Conservation (phyloP, 495 filamentous ascomycete species). For the Cercophora sp. region DNA sequence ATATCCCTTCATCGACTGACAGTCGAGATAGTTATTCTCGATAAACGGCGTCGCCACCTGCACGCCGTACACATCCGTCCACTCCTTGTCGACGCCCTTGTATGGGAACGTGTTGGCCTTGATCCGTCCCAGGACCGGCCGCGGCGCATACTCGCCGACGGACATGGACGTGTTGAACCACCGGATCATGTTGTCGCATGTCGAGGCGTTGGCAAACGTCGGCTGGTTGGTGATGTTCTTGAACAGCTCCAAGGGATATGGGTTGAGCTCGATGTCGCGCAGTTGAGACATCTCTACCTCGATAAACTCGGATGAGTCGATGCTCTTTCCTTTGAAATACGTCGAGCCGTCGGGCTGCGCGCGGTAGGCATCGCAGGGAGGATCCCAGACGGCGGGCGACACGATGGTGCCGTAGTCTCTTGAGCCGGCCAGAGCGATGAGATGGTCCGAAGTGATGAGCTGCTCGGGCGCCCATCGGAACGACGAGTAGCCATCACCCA, state of each 20-base stretch:
- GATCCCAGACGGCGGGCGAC: conserved; percentile 33
- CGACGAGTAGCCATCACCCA: conserved; percentile 32
- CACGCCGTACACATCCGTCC: conserved; percentile 32
- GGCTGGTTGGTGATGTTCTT: conserved; percentile 43
- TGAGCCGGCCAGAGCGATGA: conserved; percentile 34
- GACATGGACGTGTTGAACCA: conserved; percentile 39
- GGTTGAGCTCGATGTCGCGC: conserved; percentile 4
- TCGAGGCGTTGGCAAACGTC: conserved; percentile 32
- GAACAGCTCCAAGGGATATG: conserved; percentile 36
- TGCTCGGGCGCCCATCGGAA: conserved; percentile 41
- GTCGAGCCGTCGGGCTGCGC: conserved; percentile 23
- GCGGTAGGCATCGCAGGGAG: conserved; percentile 36
- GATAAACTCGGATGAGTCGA: conserved; percentile 22
- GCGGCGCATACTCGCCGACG: conserved; percentile 25
- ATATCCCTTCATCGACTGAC: conserved; percentile 29
- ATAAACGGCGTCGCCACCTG: conserved; percentile 40
- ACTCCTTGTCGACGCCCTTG: conserved; percentile 14
- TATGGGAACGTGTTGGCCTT: conserved; percentile 30
- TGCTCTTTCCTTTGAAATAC: conserved; percentile 26
- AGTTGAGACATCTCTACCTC: conserved; percentile 27
- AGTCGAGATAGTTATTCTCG: conserved; percentile 39
- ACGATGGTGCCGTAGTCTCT: conserved; percentile 36
- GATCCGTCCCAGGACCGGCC: conserved; percentile 27
- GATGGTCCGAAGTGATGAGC: conserved; percentile 32
- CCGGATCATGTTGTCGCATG: conserved; percentile 39